Conservation (phyloP, 169 alveolate species). For the Plasmodium inui region DNA sequence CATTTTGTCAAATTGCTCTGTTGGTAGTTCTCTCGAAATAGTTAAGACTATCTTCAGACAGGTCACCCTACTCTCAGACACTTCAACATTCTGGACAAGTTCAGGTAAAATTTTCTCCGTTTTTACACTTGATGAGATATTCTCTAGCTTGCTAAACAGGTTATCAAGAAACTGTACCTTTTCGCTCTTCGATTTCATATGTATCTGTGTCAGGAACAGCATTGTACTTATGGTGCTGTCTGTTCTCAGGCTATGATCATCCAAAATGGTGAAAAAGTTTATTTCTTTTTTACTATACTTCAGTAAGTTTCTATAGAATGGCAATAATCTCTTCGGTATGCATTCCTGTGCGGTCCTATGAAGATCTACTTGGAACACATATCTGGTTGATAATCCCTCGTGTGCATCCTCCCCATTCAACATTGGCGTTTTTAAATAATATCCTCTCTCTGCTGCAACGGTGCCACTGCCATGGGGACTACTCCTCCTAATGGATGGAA, state of each 20-base stretch:
- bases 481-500: not conserved
- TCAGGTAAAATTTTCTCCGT: conserved; percentile 73
- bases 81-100: conserved; percentile 44
- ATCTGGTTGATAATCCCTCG: not conserved
- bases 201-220: conserved; percentile 78
- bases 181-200: conserved; percentile 78
- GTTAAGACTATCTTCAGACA: conserved; percentile 48
- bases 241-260: conserved; percentile 67
- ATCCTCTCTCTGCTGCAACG: not conserved
- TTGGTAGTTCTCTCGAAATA: conserved; percentile 36
- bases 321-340: conserved; percentile 9
- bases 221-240: conserved; percentile 74
- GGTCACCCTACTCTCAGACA: conserved; percentile 30
- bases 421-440: not conserved
- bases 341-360: not conserved
- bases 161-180: conserved; percentile 70
- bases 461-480: not conserved
- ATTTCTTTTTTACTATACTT: conserved; percentile 40
- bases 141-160: conserved; percentile 68
- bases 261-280: conserved; percentile 52
- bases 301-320: conserved; percentile 25
- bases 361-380: not conserved
- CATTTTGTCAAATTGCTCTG: conserved; percentile 26
- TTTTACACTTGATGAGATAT: conserved; percentile 75
- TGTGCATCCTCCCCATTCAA: not conserved